Evolutionary conservation across 1,139 yeast species (phyloP).

Genomic region (Blastobotrys indianensis): DNA sequence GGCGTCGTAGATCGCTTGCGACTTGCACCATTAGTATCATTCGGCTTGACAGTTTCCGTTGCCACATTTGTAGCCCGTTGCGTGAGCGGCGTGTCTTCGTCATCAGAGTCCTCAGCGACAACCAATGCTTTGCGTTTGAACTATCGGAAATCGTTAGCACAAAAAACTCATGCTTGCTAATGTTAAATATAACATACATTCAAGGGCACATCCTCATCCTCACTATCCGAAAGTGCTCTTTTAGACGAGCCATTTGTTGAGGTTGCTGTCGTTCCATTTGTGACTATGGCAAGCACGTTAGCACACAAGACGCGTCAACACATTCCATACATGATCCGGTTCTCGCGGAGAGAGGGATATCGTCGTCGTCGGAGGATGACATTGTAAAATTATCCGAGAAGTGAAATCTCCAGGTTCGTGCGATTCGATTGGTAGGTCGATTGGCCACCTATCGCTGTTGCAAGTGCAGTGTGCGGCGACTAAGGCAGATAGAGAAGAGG

Average conservation of each 20-base stretch:
- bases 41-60: not conserved
- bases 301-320: not conserved
- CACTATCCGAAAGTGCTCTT: slow-evolving; percentile 1
- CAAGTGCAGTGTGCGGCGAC: no score
- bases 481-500: no score
- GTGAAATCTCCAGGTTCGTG: no score
- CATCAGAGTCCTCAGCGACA: slow-evolving; percentile 1
- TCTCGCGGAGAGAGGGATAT: slow-evolving; percentile 12
- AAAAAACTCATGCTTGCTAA: not conserved
- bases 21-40: not conserved
- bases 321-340: slow-evolving; percentile 1
- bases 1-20: not conserved
- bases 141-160: not conserved
- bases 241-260: not conserved
- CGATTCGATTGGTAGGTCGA: no score
- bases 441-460: no score
- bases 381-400: not conserved
- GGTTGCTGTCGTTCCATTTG: not conserved
- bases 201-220: slow-evolving; percentile 4
- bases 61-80: not conserved
- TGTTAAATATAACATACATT: not conserved
- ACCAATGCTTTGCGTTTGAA: not conserved
- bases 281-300: not conserved
- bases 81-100: slow-evolving; percentile 6
- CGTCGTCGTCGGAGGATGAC: slow-evolving; percentile 13